These are phyloP conservation scores for Mycena crocata DNA, from an alignment of 768 basidiomycete species.

Conservation along the genomic window DNA sequence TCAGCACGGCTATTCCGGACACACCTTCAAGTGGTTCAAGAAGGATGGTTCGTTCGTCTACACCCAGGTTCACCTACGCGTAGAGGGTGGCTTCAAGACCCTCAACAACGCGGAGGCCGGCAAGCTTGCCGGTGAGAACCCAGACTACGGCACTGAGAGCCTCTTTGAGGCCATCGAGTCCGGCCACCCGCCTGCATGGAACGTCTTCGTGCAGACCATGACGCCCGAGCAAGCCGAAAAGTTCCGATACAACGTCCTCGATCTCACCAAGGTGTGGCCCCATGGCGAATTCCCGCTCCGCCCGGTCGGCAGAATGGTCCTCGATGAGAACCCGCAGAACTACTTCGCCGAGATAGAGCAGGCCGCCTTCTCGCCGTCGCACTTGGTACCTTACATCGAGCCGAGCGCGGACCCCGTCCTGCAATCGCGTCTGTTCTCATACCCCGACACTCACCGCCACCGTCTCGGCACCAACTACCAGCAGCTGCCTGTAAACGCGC, in stretches of 20 bases:
- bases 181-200: slow-evolving; percentile 88
- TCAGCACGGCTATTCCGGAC: slow-evolving; percentile 93
- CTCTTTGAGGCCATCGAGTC: slow-evolving; percentile 87
- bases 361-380: slow-evolving; percentile 89
- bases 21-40: slow-evolving; percentile 92
- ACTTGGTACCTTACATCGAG: slow-evolving; percentile 90
- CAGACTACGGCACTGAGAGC: slow-evolving; percentile 85
- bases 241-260: slow-evolving; percentile 91
- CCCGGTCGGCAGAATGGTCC: slow-evolving; percentile 85
- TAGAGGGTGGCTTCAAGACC: slow-evolving; percentile 88
- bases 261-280: slow-evolving; percentile 93
- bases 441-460: slow-evolving; percentile 90
- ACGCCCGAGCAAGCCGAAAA: slow-evolving; percentile 90
- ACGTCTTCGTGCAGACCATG: slow-evolving; percentile 94
- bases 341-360: slow-evolving; percentile 98
- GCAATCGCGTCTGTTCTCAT: slow-evolving; percentile 95
- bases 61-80: slow-evolving; percentile 85
- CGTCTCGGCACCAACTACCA: slow-evolving; percentile 85
- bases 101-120: slow-evolving; percentile 75
- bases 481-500: slow-evolving; percentile 90
- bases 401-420: slow-evolving; percentile 92
- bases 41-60: slow-evolving; percentile 87
- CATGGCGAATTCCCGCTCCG: slow-evolving; percentile 91
- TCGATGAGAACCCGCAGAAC: slow-evolving; percentile 83
- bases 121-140: slow-evolving; percentile 76